Conservation (phyloP, 139 green algal species). For the Picochlorum costavermella region DNA sequence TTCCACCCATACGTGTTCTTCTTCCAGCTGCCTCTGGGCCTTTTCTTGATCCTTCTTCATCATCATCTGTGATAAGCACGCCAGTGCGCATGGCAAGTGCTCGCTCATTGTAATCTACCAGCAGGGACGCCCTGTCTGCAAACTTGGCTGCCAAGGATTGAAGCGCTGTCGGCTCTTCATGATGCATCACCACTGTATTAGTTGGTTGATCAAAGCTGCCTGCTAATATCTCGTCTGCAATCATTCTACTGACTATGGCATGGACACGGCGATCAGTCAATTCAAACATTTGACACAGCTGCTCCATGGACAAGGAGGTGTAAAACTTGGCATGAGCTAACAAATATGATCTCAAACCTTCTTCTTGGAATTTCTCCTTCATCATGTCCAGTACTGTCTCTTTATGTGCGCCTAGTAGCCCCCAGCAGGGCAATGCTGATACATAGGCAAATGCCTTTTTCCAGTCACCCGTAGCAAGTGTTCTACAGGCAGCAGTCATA, state of each 20-base stretch:
- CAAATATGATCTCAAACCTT: constrained; percentile 89
- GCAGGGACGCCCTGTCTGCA: constrained; percentile 59
- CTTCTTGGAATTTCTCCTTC: constrained; percentile 68
- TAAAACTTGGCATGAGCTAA: constrained; percentile 82
- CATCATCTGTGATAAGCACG: constrained; percentile 43
- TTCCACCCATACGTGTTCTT: constrained; percentile 29
- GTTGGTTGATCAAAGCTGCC: constrained; percentile 91
- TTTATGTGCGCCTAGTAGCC: constrained; percentile 53
- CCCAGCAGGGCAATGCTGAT: constrained; percentile 60
- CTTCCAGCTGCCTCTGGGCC: constrained; percentile 12
- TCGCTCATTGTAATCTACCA: constrained; percentile 95
- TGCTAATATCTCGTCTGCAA: constrained; percentile 81
- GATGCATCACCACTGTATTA: constrained; percentile 85
- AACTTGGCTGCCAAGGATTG: constrained; percentile 65
- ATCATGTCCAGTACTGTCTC: constrained; percentile 73
- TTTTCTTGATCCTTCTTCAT: constrained; percentile 11
- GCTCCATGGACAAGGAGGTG: constrained; percentile 66
- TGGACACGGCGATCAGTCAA: constrained; percentile 72
- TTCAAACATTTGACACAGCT: constrained; percentile 85
- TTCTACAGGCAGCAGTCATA: constrained; percentile 77
- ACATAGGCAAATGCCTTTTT: constrained; percentile 54
- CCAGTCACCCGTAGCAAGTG: constrained; percentile 73
- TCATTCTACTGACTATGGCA: constrained; percentile 77
- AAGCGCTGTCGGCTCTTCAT: constrained; percentile 63
- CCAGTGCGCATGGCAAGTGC: constrained; percentile 76